These are phyloP conservation scores for Mycena chlorophos DNA, from an alignment of 768 basidiomycete genomes.

Conservation along the genomic window DNA sequence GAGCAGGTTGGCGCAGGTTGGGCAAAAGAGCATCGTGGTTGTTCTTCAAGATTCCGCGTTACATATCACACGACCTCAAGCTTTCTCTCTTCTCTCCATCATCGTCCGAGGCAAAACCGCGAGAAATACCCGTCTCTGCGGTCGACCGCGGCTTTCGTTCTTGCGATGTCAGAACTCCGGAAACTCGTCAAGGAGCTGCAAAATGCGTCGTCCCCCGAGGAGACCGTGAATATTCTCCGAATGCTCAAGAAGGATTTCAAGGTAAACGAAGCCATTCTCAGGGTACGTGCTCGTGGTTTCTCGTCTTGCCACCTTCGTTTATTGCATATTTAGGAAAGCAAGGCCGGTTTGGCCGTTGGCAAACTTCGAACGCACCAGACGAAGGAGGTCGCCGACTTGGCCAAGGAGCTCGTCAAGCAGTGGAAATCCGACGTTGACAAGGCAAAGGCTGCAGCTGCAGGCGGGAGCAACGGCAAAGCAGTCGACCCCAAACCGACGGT, in stretches of 20 bases:
- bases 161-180: conserved; percentile 61
- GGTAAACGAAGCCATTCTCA: conserved; percentile 71
- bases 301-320: conserved; percentile 30
- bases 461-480: background rate
- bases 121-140: background rate
- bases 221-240: conserved; percentile 58
- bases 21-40: conserved; percentile 83
- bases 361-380: conserved; percentile 76
- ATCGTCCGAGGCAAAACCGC: background rate
- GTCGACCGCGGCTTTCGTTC: background rate
- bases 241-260: conserved; percentile 64
- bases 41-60: background rate
- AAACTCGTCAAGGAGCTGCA: conserved; percentile 80
- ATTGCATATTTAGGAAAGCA: conserved; percentile 70
- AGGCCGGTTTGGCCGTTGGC: conserved; percentile 88
- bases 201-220: conserved; percentile 61
- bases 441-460: conserved; percentile 41
- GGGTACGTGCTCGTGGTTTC: conserved; percentile 58
- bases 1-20: conserved; percentile 88
- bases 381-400: conserved; percentile 75
- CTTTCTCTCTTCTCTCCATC: too few species aligned
- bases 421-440: conserved; percentile 90
- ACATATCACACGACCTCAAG: background rate
- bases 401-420: conserved; percentile 88
- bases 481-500: conserved; percentile 28